Evolutionary conservation across 371 early-diverging fungal species (phyloP), one percentile per base, ranked within the genome.

Genomic region (Parasitella parasitica): DNA sequence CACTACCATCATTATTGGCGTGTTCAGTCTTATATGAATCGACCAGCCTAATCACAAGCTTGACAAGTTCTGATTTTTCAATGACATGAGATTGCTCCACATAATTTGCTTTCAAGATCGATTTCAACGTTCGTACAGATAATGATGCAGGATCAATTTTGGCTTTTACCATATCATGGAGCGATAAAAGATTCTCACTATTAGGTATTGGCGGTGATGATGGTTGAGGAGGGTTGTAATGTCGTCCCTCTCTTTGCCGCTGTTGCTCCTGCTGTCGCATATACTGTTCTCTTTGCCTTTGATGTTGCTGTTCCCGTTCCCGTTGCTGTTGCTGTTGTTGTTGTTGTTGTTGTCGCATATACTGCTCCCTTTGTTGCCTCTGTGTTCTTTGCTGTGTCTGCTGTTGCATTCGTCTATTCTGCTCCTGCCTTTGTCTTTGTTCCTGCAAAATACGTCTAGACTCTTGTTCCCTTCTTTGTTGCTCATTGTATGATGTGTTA

Each of bases 21-120:
- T 34, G 32, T 11, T 67, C 61, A 7, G 64, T 58, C 43, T 66
- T 69, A 4, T 72, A 65, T 20, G 78, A 73, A 15, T 84, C 83
- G 5, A 78, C 60, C 6, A 88, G 58, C 30, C 75, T 57, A 27
- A 77, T 59, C 0, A 85, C 85, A 1, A 78, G 61, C 6, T 61
- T 61, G 2, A 86, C 73, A 7, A 88, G 68, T 36, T 86, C 86
- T 2, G 75, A 64, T 48, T 84, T 86, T 38, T 86, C 86, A 32
- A 85, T 54, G 4, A 78, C 76, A 64, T 73, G 72, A 12, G 71
- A 63, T 32, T 71, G 71, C 53, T 82, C 82, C 11, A 88, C 86
- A 52, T 72, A 72, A 26, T 86, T 81, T 13, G 77, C 62, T 18
- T 63, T 64, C 4, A 88, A 67, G 20, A 86, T 81, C 0, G 63